These are phyloP conservation scores for Draba incana DNA, from an alignment of 345 rosid species.

Conservation along the genomic window DNA sequence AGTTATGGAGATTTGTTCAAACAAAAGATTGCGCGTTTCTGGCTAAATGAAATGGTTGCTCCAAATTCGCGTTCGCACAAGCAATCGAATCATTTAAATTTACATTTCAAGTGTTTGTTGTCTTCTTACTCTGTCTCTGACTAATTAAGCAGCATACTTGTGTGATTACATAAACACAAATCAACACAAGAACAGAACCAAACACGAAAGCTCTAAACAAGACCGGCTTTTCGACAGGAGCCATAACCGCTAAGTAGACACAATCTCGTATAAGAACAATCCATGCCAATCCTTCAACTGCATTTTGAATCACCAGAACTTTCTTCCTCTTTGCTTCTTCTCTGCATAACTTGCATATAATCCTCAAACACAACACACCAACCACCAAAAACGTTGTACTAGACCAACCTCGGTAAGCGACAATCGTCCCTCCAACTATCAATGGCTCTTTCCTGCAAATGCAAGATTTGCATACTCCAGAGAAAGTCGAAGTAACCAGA, in stretches of 20 bases:
- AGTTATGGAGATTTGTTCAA: slow-evolving; percentile 13
- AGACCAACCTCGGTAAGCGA: slow-evolving; percentile 66
- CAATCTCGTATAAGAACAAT: slow-evolving; percentile 55
- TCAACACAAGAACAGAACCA: slow-evolving; percentile 54
- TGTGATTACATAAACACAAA: slow-evolving; percentile 53
- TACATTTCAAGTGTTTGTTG: slow-evolving; percentile 25
- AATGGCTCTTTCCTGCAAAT: slow-evolving; percentile 65
- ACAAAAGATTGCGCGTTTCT: background rate
- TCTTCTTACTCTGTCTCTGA: slow-evolving; percentile 34
- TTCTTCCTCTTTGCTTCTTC: slow-evolving; percentile 39
- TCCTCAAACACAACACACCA: slow-evolving; percentile 57
- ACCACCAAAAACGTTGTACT: slow-evolving; percentile 59
- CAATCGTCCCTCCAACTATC: slow-evolving; percentile 70
- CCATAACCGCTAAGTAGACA: slow-evolving; percentile 44
- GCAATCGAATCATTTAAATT: slow-evolving; percentile 23
- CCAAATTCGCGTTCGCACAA: background rate
- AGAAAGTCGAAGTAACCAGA: slow-evolving; percentile 57
- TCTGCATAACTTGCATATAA: slow-evolving; percentile 41
- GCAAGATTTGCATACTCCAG: slow-evolving; percentile 74
- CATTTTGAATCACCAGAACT: slow-evolving; percentile 28
- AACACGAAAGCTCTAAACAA: slow-evolving; percentile 43
- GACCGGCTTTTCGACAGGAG: slow-evolving; percentile 52
- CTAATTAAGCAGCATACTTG: slow-evolving; percentile 33
- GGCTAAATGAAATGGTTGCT: too few species aligned
- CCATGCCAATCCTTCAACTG: slow-evolving; percentile 54